Conservation (phyloP, 192 early-diverging fungal species). For the Nowakowskiella sp. region DNA sequence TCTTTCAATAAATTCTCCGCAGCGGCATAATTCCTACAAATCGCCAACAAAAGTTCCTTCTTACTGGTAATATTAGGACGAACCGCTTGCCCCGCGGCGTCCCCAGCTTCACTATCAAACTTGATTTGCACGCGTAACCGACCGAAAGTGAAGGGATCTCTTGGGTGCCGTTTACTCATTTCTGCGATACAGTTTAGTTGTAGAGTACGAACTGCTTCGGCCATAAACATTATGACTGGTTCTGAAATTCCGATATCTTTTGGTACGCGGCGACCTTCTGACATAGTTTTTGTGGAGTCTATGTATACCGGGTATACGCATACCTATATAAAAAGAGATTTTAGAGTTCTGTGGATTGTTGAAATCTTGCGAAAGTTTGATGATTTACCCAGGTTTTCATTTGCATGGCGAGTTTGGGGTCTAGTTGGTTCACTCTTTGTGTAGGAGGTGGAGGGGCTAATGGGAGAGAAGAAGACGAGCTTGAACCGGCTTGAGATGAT, state of each 20-base stretch:
- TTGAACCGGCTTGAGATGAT: too few relatives aligned
- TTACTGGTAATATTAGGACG: slow-evolving; percentile 17
- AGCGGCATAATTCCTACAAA: slow-evolving; percentile 14
- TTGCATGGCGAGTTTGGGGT: too few relatives aligned
- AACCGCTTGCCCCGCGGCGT: slow-evolving; percentile 3
- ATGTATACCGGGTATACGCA: slow-evolving; percentile 33
- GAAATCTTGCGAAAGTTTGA: too few relatives aligned
- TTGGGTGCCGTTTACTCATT: slow-evolving; percentile 31
- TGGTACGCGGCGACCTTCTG: slow-evolving; percentile 12
- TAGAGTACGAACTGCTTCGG: slow-evolving; percentile 19
- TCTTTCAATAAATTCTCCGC: slow-evolving; percentile 16
- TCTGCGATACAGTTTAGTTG: slow-evolving; percentile 22
- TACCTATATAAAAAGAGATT: too few relatives aligned
- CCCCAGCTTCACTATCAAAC: background rate
- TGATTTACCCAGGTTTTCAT: too few relatives aligned
- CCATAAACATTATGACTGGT: slow-evolving; percentile 29
- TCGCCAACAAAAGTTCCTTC: slow-evolving; percentile 16
- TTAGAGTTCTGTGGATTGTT: too few relatives aligned
- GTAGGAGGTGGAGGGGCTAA: too few relatives aligned
- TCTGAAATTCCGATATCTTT: slow-evolving; percentile 2
- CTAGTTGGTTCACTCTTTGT: too few relatives aligned
- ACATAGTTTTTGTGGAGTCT: slow-evolving; percentile 14
- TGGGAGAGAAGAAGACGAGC: too few relatives aligned
- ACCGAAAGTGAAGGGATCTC: slow-evolving; percentile 33
- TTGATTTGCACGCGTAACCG: slow-evolving; percentile 23